Conservation (phyloP, 345 rosid genomes). For the Boechera divaricarpa region DNA sequence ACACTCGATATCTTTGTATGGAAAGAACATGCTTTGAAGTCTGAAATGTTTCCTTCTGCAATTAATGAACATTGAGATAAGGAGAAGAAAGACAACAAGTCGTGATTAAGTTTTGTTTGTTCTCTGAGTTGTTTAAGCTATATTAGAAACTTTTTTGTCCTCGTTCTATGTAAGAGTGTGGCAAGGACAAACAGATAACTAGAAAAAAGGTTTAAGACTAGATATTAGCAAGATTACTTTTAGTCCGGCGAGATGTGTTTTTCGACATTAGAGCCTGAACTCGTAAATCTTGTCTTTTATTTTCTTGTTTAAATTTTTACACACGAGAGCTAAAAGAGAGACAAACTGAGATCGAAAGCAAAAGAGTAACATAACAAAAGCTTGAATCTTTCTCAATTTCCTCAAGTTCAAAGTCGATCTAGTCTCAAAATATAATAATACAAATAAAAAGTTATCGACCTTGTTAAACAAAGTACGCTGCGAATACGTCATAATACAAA, state of each 20-base stretch:
- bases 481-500: slow-evolving; percentile 11
- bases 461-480: slow-evolving; percentile 9
- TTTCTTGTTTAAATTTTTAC: background rate
- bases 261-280: background rate
- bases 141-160: background rate
- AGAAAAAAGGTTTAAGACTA: no score
- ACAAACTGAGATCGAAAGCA: background rate
- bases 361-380: background rate
- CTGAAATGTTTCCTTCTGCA: background rate
- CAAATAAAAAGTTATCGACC: slow-evolving; percentile 9
- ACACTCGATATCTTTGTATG: slow-evolving; percentile 9
- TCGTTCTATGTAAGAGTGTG: background rate
- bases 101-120: background rate
- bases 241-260: no score
- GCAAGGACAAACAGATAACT: background rate
- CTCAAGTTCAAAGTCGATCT: background rate
- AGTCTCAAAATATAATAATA: background rate
- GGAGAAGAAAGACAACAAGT: background rate
- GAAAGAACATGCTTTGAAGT: background rate
- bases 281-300: background rate
- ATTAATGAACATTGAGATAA: slow-evolving; percentile 1
- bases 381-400: background rate
- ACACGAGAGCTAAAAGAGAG: background rate
- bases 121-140: background rate
- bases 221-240: no score